Conservation (phyloP, 352 stramenopile genomes). For the Phytophthora cryptogea region DNA sequence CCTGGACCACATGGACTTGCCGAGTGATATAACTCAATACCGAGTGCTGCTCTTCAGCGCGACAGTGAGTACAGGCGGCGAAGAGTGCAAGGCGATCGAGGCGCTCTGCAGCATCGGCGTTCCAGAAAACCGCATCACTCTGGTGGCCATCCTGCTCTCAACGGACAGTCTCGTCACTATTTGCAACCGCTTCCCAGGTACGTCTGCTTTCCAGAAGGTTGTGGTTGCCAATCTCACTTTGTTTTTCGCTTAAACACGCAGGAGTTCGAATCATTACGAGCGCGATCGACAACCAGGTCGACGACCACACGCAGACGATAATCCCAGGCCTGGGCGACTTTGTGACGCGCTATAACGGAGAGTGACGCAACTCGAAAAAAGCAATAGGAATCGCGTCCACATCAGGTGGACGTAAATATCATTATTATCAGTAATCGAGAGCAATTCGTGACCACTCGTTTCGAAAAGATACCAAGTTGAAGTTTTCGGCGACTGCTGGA, state of each 20-base stretch:
- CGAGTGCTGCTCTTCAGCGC: constrained; percentile 42
- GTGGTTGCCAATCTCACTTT: background rate
- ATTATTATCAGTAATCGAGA: constrained; percentile 2
- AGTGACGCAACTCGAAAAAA: constrained; percentile 1
- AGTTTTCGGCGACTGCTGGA: constrained; percentile 13
- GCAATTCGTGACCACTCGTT: background rate
- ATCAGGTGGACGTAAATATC: constrained; percentile 4
- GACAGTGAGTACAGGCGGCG: constrained; percentile 29
- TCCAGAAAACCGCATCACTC: constrained; percentile 34
- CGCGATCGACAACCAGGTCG: constrained; percentile 35
- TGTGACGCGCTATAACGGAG: constrained; percentile 41
- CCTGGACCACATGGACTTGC: constrained; percentile 38
- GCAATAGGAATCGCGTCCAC: constrained; percentile 7
- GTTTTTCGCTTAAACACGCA: constrained; percentile 2
- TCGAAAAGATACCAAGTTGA: constrained; percentile 26
- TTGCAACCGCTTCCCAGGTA: constrained; percentile 44
- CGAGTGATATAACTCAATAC: constrained; percentile 28
- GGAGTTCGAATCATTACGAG: constrained; percentile 37
- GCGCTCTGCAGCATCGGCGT: constrained; percentile 29
- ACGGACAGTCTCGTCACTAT: constrained; percentile 35
- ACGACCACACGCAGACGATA: constrained; percentile 28
- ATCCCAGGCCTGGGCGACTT: constrained; percentile 48
- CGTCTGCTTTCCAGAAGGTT: background rate
- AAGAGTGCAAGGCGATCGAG: constrained; percentile 40
- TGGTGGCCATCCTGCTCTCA: constrained; percentile 40